phyloP scores from a whole-genome alignment of 352 stramenopile genomes.

The Globisporangium sylvaticum region DNA sequence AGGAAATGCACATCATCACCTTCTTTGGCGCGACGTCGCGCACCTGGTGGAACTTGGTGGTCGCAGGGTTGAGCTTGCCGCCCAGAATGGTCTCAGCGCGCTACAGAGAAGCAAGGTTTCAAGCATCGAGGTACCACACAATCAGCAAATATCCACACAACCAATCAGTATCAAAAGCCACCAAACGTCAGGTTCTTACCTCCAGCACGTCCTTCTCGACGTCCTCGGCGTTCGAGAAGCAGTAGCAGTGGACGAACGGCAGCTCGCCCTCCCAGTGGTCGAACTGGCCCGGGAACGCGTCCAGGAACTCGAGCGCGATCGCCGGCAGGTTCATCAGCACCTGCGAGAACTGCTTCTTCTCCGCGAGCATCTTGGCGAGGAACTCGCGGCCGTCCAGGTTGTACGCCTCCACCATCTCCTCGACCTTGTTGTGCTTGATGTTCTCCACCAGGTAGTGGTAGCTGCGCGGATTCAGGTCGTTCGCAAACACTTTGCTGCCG shows the following conservation, averaged over 20 bases:
- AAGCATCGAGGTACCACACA: background rate
- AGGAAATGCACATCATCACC: conserved; percentile 97
- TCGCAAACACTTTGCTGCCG: conserved; percentile 86
- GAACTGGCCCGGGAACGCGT: conserved; percentile 61
- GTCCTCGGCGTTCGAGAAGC: conserved; percentile 88
- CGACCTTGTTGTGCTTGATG: conserved; percentile 89
- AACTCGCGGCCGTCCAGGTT: conserved; percentile 95
- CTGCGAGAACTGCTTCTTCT: conserved; percentile 80
- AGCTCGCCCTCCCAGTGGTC: conserved; percentile 67
- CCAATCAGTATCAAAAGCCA: background rate
- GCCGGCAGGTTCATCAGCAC: conserved; percentile 97
- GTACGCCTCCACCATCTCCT: conserved; percentile 68
- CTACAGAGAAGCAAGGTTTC: background rate
- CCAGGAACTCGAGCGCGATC: conserved; percentile 92
- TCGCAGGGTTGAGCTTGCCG: conserved; percentile 46
- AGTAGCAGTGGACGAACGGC: conserved; percentile 93
- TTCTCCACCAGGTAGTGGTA: conserved; percentile 92
- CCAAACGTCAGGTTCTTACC: conserved; percentile 26
- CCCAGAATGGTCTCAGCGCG: conserved; percentile 63
- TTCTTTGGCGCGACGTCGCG: conserved; percentile 96
- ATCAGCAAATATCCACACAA: background rate
- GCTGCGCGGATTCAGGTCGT: conserved; percentile 91
- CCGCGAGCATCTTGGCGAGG: conserved; percentile 66
- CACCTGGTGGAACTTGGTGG: conserved; percentile 83
- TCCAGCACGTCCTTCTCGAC: conserved; percentile 63